These are phyloP conservation scores for Metschnikowia lochheadii DNA, from an alignment of 805 yeast genomes.

Conservation along the genomic window DNA sequence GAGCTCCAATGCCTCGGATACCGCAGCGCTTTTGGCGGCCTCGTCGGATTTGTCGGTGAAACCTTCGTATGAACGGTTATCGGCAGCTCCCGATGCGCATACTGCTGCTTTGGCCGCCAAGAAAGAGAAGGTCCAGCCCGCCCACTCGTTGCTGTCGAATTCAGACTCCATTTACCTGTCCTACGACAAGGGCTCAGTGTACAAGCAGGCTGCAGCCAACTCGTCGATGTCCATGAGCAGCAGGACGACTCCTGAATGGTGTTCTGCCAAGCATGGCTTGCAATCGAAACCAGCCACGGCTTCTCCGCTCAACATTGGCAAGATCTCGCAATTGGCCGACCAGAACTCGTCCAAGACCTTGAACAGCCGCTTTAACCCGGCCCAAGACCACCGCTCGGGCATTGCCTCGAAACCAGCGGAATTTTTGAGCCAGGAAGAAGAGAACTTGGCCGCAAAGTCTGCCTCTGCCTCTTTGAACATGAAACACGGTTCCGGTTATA, in stretches of 20 bases:
- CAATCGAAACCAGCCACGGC: slow-evolving; percentile 22
- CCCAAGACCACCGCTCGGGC: slow-evolving; percentile 39
- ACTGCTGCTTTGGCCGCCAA: slow-evolving; percentile 54
- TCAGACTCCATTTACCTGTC: slow-evolving; percentile 33
- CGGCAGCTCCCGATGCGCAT: slow-evolving; percentile 59
- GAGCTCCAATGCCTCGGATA: slow-evolving; percentile 62
- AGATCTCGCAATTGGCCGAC: slow-evolving; percentile 34
- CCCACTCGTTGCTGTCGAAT: slow-evolving; percentile 5
- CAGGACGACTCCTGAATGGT: slow-evolving; percentile 41
- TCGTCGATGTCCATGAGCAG: slow-evolving; percentile 44
- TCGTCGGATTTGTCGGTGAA: slow-evolving; percentile 59
- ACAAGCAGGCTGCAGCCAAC: slow-evolving; percentile 31
- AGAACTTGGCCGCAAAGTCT: slow-evolving; percentile 50
- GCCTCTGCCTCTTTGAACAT: slow-evolving; percentile 57
- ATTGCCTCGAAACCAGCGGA: slow-evolving; percentile 23
- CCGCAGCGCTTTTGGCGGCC: slow-evolving; percentile 74
- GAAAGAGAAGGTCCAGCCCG: slow-evolving; percentile 23
- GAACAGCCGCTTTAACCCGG: slow-evolving; percentile 41
- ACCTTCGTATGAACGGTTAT: slow-evolving; percentile 53
- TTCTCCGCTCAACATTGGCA: slow-evolving; percentile 29
- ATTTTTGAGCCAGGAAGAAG: slow-evolving; percentile 39
- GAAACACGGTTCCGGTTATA: slow-evolving; percentile 28
- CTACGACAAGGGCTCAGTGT: slow-evolving; percentile 28
- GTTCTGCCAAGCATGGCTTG: slow-evolving; percentile 33
- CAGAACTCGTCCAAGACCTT: slow-evolving; percentile 37